These are phyloP conservation scores for Malus asiatica DNA, from an alignment of 306 rosid genomes.

Conservation along the genomic window DNA sequence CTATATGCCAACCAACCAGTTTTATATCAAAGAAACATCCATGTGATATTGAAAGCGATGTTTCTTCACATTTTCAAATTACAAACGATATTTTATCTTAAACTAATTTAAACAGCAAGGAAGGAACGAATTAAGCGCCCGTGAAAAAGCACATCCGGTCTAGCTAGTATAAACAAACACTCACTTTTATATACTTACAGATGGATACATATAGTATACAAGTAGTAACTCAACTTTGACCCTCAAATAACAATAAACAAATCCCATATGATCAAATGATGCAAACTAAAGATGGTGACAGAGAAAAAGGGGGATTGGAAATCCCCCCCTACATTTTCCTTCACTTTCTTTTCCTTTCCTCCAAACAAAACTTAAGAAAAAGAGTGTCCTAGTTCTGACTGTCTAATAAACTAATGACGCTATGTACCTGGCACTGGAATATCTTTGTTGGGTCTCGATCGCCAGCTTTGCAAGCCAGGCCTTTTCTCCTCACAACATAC, in stretches of 20 bases:
- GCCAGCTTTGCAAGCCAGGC: slow-evolving; percentile 76
- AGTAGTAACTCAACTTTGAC: slow-evolving; percentile 42
- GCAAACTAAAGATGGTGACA: slow-evolving; percentile 16
- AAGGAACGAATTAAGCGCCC: accelerated
- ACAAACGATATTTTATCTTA: too few relatives aligned
- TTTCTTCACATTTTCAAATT: background rate
- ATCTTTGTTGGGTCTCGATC: slow-evolving; percentile 35
- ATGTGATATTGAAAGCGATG: slow-evolving; percentile 14
- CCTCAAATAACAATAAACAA: slow-evolving; percentile 48
- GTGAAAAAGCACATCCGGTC: too few relatives aligned
- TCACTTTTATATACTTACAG: slow-evolving; percentile 64
- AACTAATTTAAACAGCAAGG: too few relatives aligned
- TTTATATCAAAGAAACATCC: slow-evolving; percentile 38
- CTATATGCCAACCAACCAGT: slow-evolving; percentile 18
- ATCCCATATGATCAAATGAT: slow-evolving; percentile 39
- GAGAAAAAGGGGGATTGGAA: slow-evolving; percentile 37
- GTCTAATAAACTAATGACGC: slow-evolving; percentile 41
- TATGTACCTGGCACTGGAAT: slow-evolving; percentile 68
- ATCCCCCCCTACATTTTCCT: slow-evolving; percentile 26
- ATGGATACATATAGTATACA: slow-evolving; percentile 68
- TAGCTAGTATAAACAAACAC: slow-evolving; percentile 40
- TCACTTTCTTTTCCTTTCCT: slow-evolving; percentile 17
- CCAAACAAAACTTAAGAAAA: slow-evolving; percentile 12
- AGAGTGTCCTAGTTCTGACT: slow-evolving; percentile 30
- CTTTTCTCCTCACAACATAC: slow-evolving; percentile 35